Conservation (phyloP, 306 rosid genomes). For the Rubus parviflorus region DNA sequence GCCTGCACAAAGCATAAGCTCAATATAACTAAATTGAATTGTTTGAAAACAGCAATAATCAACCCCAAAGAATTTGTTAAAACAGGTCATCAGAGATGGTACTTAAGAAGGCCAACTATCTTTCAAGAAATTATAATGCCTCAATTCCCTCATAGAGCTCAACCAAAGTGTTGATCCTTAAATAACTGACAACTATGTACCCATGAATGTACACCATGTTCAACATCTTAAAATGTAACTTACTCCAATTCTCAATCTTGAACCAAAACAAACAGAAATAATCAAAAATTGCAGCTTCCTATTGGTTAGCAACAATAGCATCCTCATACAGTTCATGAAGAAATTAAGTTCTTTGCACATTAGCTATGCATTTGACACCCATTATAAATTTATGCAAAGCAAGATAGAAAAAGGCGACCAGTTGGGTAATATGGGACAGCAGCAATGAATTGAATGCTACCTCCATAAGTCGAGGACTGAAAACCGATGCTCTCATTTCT, state of each 20-base stretch:
- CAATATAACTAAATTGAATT: constrained; percentile 12
- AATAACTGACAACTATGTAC: neutral
- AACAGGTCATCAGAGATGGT: neutral
- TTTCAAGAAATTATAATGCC: neutral
- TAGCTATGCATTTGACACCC: constrained; percentile 5
- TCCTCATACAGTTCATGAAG: neutral
- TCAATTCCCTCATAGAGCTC: neutral
- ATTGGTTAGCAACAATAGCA: neutral
- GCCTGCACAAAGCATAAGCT: constrained; percentile 60
- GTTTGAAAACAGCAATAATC: neutral
- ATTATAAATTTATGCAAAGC: constrained; percentile 6
- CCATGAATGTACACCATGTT: neutral
- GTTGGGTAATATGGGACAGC: constrained; percentile 19
- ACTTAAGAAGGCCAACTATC: neutral
- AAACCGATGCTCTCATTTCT: constrained; percentile 73
- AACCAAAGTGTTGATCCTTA: neutral
- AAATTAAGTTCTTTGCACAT: neutral
- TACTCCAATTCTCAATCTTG: neutral
- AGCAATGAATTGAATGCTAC: constrained; percentile 41
- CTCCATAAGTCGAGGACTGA: constrained; percentile 99
- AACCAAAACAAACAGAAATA: neutral
- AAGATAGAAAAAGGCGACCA: constrained; percentile 11
- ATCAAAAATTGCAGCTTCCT: neutral
- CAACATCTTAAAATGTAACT: neutral
- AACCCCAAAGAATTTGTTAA: neutral